Conservation (phyloP, 805 yeast genomes). For the Candida hungchunana region DNA sequence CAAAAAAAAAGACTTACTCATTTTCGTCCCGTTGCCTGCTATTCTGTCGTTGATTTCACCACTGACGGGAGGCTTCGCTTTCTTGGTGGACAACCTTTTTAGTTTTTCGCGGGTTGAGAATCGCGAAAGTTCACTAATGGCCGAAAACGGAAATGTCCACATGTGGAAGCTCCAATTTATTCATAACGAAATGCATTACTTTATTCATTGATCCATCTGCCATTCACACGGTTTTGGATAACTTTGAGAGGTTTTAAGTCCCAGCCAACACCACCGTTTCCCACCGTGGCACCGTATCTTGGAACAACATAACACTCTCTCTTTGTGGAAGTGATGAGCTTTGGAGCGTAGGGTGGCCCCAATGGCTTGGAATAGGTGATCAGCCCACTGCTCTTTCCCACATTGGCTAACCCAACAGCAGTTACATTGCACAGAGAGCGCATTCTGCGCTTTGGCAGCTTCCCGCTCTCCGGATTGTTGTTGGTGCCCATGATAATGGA, state of each 20-base stretch:
- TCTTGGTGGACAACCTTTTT: not conserved
- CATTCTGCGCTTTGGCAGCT: slow-evolving; percentile 55
- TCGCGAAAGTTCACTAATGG: slow-evolving; percentile 1
- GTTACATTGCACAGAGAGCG: slow-evolving; percentile 71
- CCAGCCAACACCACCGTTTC: slow-evolving; percentile 88
- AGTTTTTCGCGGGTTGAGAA: not conserved
- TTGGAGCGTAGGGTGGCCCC: slow-evolving; percentile 86
- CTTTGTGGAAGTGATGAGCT: slow-evolving; percentile 55
- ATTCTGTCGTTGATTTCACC: not conserved
- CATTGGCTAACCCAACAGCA: slow-evolving; percentile 71
- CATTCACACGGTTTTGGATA: slow-evolving; percentile 58
- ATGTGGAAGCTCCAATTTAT: too few relatives aligned
- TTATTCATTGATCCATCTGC: slow-evolving; percentile 55
- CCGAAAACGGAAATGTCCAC: not conserved
- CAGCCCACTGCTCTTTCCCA: slow-evolving; percentile 69
- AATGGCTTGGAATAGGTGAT: slow-evolving; percentile 86
- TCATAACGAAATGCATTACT: not conserved
- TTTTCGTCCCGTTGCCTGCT: slow-evolving; percentile 8
- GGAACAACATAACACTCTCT: slow-evolving; percentile 91
- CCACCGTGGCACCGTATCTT: slow-evolving; percentile 77
- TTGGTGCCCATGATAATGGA: slow-evolving; percentile 54
- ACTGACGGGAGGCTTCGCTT: not conserved
- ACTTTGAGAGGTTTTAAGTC: slow-evolving; percentile 82
- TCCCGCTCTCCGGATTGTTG: slow-evolving; percentile 37
- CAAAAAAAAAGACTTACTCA: slow-evolving; percentile 6